Conservation (phyloP, 2,329 filamentous ascomycete genomes). For the Hypoxylon sp. region DNA sequence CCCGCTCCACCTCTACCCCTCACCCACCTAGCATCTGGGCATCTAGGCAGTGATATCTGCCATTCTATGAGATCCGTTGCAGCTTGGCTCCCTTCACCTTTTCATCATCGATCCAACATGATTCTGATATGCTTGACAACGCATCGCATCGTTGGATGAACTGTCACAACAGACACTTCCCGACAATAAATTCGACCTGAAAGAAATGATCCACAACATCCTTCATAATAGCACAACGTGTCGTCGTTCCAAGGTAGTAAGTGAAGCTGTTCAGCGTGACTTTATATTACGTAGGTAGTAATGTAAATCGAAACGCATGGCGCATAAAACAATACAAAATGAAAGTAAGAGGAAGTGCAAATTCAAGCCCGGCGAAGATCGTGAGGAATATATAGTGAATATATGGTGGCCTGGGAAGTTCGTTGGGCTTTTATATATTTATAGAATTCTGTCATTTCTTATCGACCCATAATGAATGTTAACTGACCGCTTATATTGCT, state of each 20-base stretch:
- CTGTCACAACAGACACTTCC: constrained; percentile 6
- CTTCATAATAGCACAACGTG: not conserved
- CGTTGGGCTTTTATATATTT: constrained; percentile 27
- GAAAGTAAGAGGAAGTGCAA: constrained; percentile 10
- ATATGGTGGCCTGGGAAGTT: not conserved
- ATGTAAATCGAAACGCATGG: not conserved
- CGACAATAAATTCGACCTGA: not conserved
- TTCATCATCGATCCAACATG: constrained; percentile 1
- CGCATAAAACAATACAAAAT: not conserved
- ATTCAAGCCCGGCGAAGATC: constrained; percentile 13
- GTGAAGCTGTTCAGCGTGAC: not conserved
- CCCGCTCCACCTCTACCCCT: constrained; percentile 11
- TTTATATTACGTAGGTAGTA: not conserved
- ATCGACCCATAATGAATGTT: constrained; percentile 33
- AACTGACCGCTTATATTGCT: constrained; percentile 42
- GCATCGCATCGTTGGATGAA: constrained; percentile 8
- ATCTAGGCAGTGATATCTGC: not conserved
- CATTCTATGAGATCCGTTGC: constrained; percentile 8
- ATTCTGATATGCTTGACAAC: constrained; percentile 15
- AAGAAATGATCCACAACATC: constrained; percentile 6
- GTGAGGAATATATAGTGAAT: constrained; percentile 15
- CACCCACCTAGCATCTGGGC: not conserved
- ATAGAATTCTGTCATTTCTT: constrained; percentile 34
- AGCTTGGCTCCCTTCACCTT: constrained; percentile 9
- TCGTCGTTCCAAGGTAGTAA: not conserved